phyloP scores from a whole-genome alignment of 169 alveolate genomes.

The Plasmodium sp. region DNA sequence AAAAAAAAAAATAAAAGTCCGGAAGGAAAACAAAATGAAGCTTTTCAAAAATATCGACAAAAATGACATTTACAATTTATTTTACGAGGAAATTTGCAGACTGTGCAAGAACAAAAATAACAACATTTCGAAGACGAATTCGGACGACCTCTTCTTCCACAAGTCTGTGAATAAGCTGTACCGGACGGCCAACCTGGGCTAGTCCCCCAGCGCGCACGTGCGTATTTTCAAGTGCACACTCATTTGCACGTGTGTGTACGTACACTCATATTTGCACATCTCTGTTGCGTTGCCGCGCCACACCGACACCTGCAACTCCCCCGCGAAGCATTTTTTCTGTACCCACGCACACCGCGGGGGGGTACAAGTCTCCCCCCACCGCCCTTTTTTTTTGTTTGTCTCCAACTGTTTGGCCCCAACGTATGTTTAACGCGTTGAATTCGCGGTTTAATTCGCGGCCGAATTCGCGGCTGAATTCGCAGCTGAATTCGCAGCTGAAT shows the following conservation, averaged over 20 bases:
- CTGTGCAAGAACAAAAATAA: slow-evolving; percentile 31
- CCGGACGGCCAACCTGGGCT: not conserved
- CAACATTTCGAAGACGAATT: slow-evolving; percentile 21
- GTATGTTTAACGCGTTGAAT: not conserved
- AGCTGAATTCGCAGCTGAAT: not conserved
- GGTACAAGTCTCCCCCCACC: not conserved
- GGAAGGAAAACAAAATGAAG: slow-evolving; percentile 70
- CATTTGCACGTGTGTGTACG: not conserved
- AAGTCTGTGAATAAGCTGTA: slow-evolving; percentile 62
- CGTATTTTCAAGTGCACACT: not conserved
- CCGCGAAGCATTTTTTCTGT: not conserved
- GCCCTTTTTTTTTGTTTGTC: not conserved
- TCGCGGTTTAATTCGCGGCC: no score
- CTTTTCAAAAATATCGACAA: slow-evolving; percentile 61
- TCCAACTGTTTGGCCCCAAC: not conserved
- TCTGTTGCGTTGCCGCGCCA: not conserved
- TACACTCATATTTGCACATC: not conserved
- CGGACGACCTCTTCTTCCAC: slow-evolving; percentile 69
- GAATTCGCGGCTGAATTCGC: no score
- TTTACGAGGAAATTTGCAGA: slow-evolving; percentile 52
- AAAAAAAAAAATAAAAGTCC: slow-evolving; percentile 46
- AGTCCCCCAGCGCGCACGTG: not conserved
- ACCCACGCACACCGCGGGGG: not conserved
- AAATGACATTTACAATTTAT: slow-evolving; percentile 59
- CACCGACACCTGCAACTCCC: not conserved